These are phyloP conservation scores for Ceratocystis alfenasii DNA, from an alignment of 2,329 filamentous ascomycete genomes.

Conservation along the genomic window DNA sequence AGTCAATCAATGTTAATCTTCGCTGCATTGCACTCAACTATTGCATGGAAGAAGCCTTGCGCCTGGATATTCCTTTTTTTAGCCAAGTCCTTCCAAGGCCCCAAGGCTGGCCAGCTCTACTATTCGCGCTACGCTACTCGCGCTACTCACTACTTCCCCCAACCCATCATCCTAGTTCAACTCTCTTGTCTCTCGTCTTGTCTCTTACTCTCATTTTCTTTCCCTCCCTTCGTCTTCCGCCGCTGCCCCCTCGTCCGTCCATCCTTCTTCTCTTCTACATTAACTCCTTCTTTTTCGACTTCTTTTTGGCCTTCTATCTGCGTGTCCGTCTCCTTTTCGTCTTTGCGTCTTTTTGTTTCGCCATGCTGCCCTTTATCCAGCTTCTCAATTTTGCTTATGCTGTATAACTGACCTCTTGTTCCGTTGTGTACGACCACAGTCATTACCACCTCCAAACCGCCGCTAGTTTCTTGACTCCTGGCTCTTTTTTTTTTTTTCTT, in stretches of 20 bases:
- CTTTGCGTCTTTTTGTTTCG: background rate
- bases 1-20: background rate
- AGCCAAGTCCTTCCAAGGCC: background rate
- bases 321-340: background rate
- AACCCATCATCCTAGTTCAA: conserved; percentile 8
- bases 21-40: conserved; percentile 18
- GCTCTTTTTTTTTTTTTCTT: background rate
- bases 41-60: conserved; percentile 13
- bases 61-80: conserved; percentile 14
- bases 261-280: background rate
- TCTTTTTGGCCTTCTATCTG: background rate
- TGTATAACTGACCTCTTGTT: background rate
- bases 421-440: background rate
- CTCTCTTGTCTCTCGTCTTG: background rate
- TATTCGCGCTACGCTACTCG: no score
- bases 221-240: conserved; percentile 8
- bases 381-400: conserved; percentile 5
- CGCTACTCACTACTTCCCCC: conserved; percentile 5
- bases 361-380: background rate
- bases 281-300: conserved; percentile 3
- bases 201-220: conserved; percentile 3
- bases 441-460: background rate
- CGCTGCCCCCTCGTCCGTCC: background rate
- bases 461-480: background rate
- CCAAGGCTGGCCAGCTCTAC: background rate